Conservation (phyloP, 1,284 basidiomycete species). For the Ganoderma sp. region DNA sequence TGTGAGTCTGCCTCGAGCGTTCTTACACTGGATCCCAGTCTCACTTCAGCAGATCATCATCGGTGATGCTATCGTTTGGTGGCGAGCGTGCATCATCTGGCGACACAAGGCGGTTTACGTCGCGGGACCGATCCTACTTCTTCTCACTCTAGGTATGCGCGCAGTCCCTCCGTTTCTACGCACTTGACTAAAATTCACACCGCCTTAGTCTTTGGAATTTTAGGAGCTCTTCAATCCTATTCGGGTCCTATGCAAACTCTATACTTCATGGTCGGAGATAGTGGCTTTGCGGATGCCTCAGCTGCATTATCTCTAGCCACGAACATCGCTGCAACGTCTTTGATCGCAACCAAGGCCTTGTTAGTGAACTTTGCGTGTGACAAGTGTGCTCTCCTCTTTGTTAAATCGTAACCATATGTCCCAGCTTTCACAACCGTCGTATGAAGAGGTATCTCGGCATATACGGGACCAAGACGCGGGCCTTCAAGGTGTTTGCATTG, state of each 20-base stretch:
- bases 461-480: slow-evolving; percentile 3
- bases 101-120: neutral
- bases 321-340: neutral
- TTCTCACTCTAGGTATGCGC: slow-evolving; percentile 13
- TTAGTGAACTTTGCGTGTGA: neutral
- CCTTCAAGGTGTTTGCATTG: slow-evolving; percentile 7
- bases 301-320: neutral
- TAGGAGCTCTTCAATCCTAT: neutral
- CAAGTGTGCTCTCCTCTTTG: too few relatives aligned
- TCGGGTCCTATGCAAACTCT: neutral
- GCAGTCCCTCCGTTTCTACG: neutral
- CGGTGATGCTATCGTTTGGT: slow-evolving; percentile 14
- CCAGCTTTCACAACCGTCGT: neutral
- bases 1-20: neutral
- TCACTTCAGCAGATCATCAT: neutral
- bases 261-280: neutral
- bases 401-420: neutral
- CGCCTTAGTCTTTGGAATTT: neutral
- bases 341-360: neutral
- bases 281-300: neutral
- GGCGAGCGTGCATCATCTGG: slow-evolving; percentile 15
- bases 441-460: neutral
- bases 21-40: neutral
- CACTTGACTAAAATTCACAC: neutral
- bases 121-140: slow-evolving; percentile 4